Percentiles rank a stretch among this genome's conserved stretches.
phyloP scores from a whole-genome alignment of 2,329 filamentous ascomycete genomes.

The Waltergamsia citrina region DNA sequence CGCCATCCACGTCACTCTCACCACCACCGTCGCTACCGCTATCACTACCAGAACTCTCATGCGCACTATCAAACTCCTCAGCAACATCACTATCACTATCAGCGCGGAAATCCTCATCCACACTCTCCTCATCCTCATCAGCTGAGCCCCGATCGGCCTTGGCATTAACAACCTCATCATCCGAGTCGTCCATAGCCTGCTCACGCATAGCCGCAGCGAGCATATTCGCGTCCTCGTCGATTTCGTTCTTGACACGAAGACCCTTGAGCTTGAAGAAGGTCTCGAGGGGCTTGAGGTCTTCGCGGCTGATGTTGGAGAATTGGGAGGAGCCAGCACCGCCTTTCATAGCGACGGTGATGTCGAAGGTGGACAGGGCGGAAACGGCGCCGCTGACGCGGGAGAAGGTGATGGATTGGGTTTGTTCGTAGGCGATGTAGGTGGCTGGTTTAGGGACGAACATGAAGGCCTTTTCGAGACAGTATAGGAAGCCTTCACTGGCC shows the following conservation, averaged over 20 bases:
- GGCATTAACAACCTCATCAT: conserved; percentile 66
- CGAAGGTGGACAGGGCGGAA: conserved; percentile 89
- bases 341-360: conserved; percentile 91
- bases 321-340: conserved; percentile 79
- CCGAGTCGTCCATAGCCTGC: conserved; percentile 73
- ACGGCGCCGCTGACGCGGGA: conserved; percentile 91
- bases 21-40: conserved; percentile 47
- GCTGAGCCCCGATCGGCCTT: conserved; percentile 78
- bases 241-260: conserved; percentile 95
- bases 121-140: conserved; percentile 90
- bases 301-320: conserved; percentile 98
- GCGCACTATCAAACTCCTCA: conserved; percentile 88
- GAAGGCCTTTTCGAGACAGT: conserved; percentile 95
- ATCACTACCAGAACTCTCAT: conserved; percentile 74
- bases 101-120: conserved; percentile 91
- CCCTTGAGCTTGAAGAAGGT: conserved; percentile 95
- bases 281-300: conserved; percentile 94
- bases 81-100: conserved; percentile 92
- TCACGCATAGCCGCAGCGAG: conserved; percentile 77
- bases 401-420: conserved; percentile 85
- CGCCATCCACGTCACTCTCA: conserved; percentile 36
- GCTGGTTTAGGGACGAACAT: conserved; percentile 99
- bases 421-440: conserved; percentile 93
- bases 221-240: conserved; percentile 80
- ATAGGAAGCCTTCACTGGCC: conserved; percentile 93